Percentiles rank a stretch among this genome's conserved stretches.
Evolutionary conservation across 2,329 filamentous ascomycete genomes (phyloP).

Genomic region (Blumeria graminis): DNA sequence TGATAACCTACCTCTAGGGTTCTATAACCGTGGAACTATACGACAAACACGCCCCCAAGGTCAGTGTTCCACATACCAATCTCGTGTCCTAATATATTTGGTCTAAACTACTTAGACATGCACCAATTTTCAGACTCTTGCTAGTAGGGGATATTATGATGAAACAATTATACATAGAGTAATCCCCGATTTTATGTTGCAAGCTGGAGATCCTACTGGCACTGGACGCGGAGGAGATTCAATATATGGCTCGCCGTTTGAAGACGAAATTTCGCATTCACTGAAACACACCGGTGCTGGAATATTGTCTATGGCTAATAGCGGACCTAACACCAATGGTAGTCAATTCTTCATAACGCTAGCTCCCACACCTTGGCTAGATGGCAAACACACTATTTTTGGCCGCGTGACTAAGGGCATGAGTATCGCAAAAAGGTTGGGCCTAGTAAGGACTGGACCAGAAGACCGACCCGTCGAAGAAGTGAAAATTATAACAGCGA

Average conservation of each 20-base stretch:
- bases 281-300: conserved; percentile 86
- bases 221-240: conserved; percentile 72
- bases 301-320: conserved; percentile 90
- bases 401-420: conserved; percentile 70
- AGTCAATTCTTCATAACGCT: conserved; percentile 92
- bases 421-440: conserved; percentile 66
- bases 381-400: conserved; percentile 94
- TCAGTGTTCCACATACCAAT: conserved; percentile 9
- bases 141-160: conserved; percentile 70
- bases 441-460: conserved; percentile 55
- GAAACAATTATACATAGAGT: conserved; percentile 73
- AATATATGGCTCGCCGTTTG: conserved; percentile 86
- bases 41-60: conserved; percentile 58
- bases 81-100: neutral
- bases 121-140: conserved; percentile 66
- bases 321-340: conserved; percentile 78
- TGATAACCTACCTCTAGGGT: conserved; percentile 30
- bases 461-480: conserved; percentile 67
- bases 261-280: conserved; percentile 58
- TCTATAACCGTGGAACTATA: conserved; percentile 75
- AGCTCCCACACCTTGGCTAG: conserved; percentile 83
- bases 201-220: conserved; percentile 82
- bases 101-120: conserved; percentile 30
- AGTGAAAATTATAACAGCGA: conserved; percentile 54
- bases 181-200: conserved; percentile 90